Conservation (phyloP, 495 filamentous ascomycete genomes). For the Penicillium malachiteum region DNA sequence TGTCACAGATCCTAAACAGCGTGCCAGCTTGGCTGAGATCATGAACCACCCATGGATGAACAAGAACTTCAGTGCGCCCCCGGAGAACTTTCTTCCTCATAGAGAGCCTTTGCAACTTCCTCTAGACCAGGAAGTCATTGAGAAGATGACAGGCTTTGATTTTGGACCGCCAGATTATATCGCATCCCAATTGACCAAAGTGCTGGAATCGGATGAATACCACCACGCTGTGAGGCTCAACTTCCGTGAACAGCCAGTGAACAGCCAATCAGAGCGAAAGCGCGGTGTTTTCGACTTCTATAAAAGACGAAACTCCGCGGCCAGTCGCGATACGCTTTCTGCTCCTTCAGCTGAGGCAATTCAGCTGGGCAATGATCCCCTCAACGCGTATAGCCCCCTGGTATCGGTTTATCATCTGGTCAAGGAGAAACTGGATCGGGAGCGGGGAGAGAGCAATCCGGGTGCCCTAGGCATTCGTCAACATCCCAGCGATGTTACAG, state of each 20-base stretch:
- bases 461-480: slow-evolving; percentile 55
- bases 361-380: slow-evolving; percentile 77
- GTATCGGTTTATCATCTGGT: slow-evolving; percentile 96
- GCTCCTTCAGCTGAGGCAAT: slow-evolving; percentile 81
- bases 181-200: slow-evolving; percentile 72
- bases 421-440: slow-evolving; percentile 87
- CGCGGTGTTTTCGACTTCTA: slow-evolving; percentile 96
- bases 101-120: slow-evolving; percentile 85
- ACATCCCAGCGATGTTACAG: slow-evolving; percentile 53
- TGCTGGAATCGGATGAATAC: slow-evolving; percentile 89
- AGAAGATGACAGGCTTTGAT: slow-evolving; percentile 97
- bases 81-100: slow-evolving; percentile 83
- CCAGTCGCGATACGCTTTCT: slow-evolving; percentile 86
- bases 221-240: slow-evolving; percentile 71
- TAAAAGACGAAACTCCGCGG: slow-evolving; percentile 81
- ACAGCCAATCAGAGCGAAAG: slow-evolving; percentile 77
- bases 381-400: slow-evolving; percentile 91
- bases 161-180: slow-evolving; percentile 88
- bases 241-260: slow-evolving; percentile 61
- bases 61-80: slow-evolving; percentile 82
- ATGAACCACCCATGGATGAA: slow-evolving; percentile 97
- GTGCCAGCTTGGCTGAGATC: slow-evolving; percentile 86
- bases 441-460: slow-evolving; percentile 63
- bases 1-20: slow-evolving; percentile 86
- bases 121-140: slow-evolving; percentile 76